Base-by-base conservation (phyloP, 1,284 basidiomycete genomes). In the Phellopilus nigrolimitatus region DNA sequence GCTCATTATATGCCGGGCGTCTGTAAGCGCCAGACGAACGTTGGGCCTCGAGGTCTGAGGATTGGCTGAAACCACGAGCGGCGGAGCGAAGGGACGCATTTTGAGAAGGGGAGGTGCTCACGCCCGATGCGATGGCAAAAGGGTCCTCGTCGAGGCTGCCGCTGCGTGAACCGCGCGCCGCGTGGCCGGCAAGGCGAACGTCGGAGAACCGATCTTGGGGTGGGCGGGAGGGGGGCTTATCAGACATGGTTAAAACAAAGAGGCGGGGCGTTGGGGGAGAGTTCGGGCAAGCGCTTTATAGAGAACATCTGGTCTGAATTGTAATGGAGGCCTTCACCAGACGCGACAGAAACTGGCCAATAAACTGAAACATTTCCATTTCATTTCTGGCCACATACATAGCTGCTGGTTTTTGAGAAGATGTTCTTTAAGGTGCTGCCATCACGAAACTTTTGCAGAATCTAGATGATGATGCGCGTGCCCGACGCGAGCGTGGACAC, bases 41-140 rank as follows among this genome's bases (percentile, higher is more conserved):
- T 12, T 39, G 15, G 46, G 33, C 22, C 4, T 24, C 27, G 25
- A 36, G 10, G 21, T 47, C 45, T 22, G 45, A 25, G 5, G 4
- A 33, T 4, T 47, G 33, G 8, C 31, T 17, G 3, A 9, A 31
- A 2, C 19, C 34, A 36, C 31, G 31, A 3, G 21, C 19, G 9
- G 31, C 33, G 5, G 25, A 19, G 25, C 12, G 31, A 7, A 25
- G 13, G n/a, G 31, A 47, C 21, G 45, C 10, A 21, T 34, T 27
- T 21, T 37, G 46, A 7, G 46, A 48, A 19, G 25, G 22, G 5
- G 37, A 21, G 36, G 28, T 39, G 37, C 33, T 48, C 9, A 48
- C 27, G 13, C 46, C 46, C 3, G 46, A 39, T 13, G 46, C 34
- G 27, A 48, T 28, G 15, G 46, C 46, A 10, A 39, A 39, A n/a